These are phyloP conservation scores for Spiraea crenata DNA, from an alignment of 331 rosid species.

Conservation along the genomic window DNA sequence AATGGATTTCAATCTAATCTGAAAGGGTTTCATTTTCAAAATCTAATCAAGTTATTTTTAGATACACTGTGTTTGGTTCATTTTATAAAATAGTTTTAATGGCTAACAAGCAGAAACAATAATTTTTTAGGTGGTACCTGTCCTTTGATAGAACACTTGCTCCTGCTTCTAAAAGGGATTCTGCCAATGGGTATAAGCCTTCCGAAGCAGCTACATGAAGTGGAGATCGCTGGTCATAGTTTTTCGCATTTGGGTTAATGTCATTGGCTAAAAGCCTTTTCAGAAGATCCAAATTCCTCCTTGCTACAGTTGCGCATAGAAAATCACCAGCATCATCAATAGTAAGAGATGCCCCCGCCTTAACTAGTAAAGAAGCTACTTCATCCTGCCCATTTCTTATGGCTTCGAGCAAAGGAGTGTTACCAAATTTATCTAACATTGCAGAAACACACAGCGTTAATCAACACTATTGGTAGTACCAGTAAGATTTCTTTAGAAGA, in stretches of 20 bases:
- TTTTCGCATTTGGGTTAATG: conserved; percentile 57
- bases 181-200: conserved; percentile 42
- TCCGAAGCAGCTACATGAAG: conserved; percentile 70
- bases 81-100: background rate
- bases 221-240: conserved; percentile 60
- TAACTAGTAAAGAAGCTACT: conserved; percentile 44
- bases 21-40: background rate
- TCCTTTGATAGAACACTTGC: conserved; percentile 58
- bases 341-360: conserved; percentile 47
- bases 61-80: no score
- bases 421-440: conserved; percentile 52
- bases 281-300: conserved; percentile 37
- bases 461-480: conserved; percentile 5
- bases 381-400: conserved; percentile 54
- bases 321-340: conserved; percentile 53
- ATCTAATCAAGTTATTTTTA: no score
- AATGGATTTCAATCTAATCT: background rate
- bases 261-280: conserved; percentile 47
- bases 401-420: conserved; percentile 67
- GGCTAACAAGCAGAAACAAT: background rate
- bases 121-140: conserved; percentile 37
- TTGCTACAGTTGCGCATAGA: conserved; percentile 47
- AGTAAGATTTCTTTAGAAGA: conserved; percentile 6
- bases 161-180: conserved; percentile 55
- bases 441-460: conserved; percentile 1